Evolutionary conservation across 371 early-diverging fungal species (phyloP).

Genomic region (Mortierella sp.): DNA sequence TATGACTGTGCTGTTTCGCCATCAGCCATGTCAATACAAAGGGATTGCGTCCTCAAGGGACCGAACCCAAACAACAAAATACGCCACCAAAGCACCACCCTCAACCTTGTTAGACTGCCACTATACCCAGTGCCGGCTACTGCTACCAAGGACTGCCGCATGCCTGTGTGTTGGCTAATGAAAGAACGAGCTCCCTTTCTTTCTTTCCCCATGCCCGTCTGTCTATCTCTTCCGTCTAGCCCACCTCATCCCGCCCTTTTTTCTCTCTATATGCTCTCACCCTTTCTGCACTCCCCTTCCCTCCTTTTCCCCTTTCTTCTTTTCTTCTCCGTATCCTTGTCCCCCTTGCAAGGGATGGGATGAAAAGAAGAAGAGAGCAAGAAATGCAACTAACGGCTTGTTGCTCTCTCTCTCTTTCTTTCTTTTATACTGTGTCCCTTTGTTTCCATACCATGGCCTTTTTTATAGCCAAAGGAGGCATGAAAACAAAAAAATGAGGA

Average conservation of each 20-base stretch:
- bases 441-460: neutral
- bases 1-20: too few relatives aligned
- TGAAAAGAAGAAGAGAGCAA: neutral
- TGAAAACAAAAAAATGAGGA: conserved; percentile 21
- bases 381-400: conserved; percentile 26
- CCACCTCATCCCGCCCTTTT: neutral
- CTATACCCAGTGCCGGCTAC: too few relatives aligned
- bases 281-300: neutral
- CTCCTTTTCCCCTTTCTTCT: neutral
- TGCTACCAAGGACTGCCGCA: too few relatives aligned
- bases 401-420: neutral
- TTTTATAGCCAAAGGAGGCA: neutral
- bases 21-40: too few relatives aligned
- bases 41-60: too few relatives aligned
- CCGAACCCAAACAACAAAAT: too few relatives aligned
- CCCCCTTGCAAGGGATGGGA: conserved; percentile 13
- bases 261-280: neutral
- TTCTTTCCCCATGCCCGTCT: neutral
- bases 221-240: neutral
- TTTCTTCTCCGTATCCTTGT: conserved; percentile 5
- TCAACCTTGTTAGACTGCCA: too few relatives aligned
- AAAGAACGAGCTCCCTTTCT: neutral
- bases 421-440: conserved; percentile 16
- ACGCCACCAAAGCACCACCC: too few relatives aligned
- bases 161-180: too few relatives aligned